Evolutionary conservation across 371 early-diverging fungal species (phyloP), one percentile per base, ranked within the genome.

Genomic region (Entomophthora muscae): DNA sequence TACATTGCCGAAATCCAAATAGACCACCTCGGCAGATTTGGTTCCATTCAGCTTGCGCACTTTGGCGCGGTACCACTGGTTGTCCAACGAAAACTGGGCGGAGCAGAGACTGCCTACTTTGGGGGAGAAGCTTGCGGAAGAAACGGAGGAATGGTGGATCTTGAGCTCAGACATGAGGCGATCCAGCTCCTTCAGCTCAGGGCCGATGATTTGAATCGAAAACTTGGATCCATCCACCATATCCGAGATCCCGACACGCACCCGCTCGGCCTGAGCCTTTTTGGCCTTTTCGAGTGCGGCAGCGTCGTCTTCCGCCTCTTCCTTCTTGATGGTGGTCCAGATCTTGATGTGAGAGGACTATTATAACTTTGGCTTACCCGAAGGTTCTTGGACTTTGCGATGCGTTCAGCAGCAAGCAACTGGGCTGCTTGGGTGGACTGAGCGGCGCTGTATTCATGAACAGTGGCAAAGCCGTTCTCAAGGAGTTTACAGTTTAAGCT

Each of bases 1-100:
- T 75, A 76, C 76, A 73, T 96, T 95, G 67, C 97, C 97, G 72
- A 86, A 95, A 74, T 96, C 97, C 53, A 93, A 76, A 68, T 92
- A 93, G 13, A 83, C 60, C 12, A 94, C 88, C 32, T 85, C 80
- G 57, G 78, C 84, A 27, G 75, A 71, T 75, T 79, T 82, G 56
- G 63, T 71, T 64, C 82, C 85, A 3, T 79, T 69, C 32, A 84
- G 70, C 23, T 80, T 82, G 53, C 79, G 73, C 23, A 96, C 80
- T 68, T 84, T 84, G 58, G 92, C 97, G 63, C 97, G 89, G 64
- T 88, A 90, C 94, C 95, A 94, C 64, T 81, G 75, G 62, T 89
- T 76, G 67, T 93, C 95, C 67, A 78, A 85, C 0, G 92, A 81
- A 74, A 91, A 95, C 68, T 89, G 82, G 28, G 92, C 95, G 63